Base-by-base conservation (phyloP, 192 early-diverging fungal species). In the Coemansia aciculifera region DNA sequence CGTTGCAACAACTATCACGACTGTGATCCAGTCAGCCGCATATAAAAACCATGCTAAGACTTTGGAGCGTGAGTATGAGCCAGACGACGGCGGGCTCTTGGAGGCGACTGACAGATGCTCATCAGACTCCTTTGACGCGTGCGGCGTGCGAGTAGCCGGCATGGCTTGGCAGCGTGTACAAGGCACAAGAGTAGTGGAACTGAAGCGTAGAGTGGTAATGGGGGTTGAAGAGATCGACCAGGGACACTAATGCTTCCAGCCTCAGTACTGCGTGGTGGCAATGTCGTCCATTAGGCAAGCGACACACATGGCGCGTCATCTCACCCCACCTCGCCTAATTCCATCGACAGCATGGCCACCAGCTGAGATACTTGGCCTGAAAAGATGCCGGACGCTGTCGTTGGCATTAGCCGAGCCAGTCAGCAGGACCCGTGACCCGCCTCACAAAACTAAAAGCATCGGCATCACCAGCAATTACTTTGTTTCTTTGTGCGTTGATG, bases 11-110 rank as follows among this genome's bases (percentile, higher is more conserved):
- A 46, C 64, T 1, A 59, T 49, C 1, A 81, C 24, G 2, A 66
- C 74, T 1, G 62, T 63, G 43, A 66, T 42, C 79, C 79, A 81
- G 71, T 81, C 79, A 3, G 70, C 64, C 0, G 68, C 68, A 12
- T 81, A 76, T 8, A 81, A 59, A 12, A 66, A 37, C 79, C 70
- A 73, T 2, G 54, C 59, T 19, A 38, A 57, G 27, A 63, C 34
- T 10, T 52, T 52, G 43, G 29, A 52, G n/a, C 59, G 59, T 21
- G 36, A 48, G 42, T 48, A 9, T 17, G 40, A 17, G 27, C 67
- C 66, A 2, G 66, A 46, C 5, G 66, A 68, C 2, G 57, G 32
- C 5, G 59, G 34, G 19, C 63, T 62, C 24, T 66, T 73, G 36
- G 64, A 57, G 51, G 51, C 51, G 24, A 52, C 51, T 2, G 51